Percentiles rank a stretch among this genome's conserved stretches.
phyloP scores from a whole-genome alignment of 2,329 filamentous ascomycete genomes.

The Monosporascus sp. region DNA sequence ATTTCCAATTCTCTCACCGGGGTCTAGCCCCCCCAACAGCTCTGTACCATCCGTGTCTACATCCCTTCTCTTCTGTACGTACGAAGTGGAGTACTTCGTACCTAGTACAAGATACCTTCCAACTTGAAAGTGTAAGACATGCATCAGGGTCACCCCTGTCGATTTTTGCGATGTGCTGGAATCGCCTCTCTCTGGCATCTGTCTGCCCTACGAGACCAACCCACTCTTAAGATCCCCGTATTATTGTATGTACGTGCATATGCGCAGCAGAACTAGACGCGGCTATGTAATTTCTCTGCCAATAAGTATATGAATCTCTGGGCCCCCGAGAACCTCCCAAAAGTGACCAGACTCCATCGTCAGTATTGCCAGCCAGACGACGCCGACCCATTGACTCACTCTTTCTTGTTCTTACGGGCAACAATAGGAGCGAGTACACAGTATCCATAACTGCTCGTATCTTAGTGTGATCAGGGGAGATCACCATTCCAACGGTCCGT shows the following conservation, averaged over 20 bases:
- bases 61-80: no score
- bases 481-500: background rate
- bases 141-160: no score
- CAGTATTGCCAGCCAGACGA: slow-evolving; percentile 10
- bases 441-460: background rate
- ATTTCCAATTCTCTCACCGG: no score
- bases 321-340: slow-evolving; percentile 18
- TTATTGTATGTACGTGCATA: background rate
- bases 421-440: background rate
- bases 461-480: background rate
- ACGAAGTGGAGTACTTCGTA: no score
- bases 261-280: background rate
- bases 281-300: slow-evolving; percentile 1
- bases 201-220: slow-evolving; percentile 1
- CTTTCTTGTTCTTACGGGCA: background rate
- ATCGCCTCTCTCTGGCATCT: background rate
- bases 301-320: slow-evolving; percentile 16
- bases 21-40: no score
- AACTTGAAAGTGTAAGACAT: no score
- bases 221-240: slow-evolving; percentile 1
- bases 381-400: slow-evolving; percentile 5
- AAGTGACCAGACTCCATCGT: slow-evolving; percentile 11
- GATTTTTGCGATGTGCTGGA: background rate
- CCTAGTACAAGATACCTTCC: no score
- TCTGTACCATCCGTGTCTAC: no score